Conservation (phyloP, 2,329 filamentous ascomycete species). For the Ceratocystis albifundus region DNA sequence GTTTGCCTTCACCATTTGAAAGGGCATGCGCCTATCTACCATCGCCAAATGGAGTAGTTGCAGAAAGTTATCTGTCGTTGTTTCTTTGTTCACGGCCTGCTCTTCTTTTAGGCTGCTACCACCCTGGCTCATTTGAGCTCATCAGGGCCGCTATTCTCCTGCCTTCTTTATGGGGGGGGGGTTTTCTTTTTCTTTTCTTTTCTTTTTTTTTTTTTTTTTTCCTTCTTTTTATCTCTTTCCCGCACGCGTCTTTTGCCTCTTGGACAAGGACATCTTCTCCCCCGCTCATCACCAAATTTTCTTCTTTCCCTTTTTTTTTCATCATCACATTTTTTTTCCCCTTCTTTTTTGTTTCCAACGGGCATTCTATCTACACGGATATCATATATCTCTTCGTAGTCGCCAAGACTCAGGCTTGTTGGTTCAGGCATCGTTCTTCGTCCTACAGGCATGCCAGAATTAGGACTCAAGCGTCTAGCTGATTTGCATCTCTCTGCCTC, state of each 20-base stretch:
- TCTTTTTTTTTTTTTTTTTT: neutral
- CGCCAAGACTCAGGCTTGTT: neutral
- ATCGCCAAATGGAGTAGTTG: neutral
- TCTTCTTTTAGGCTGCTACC: constrained; percentile 2
- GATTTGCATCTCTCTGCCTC: neutral
- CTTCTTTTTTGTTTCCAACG: neutral
- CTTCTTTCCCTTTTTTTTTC: neutral
- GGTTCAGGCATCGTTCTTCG: neutral
- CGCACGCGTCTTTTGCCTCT: neutral
- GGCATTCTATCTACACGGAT: neutral
- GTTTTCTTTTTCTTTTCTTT: neutral
- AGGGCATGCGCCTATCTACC: neutral
- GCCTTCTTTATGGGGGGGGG: neutral
- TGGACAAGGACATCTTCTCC: neutral
- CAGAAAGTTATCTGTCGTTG: neutral
- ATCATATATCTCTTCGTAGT: neutral
- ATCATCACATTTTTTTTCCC: too few species aligned
- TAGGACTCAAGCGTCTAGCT: neutral
- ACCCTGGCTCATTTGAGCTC: neutral
- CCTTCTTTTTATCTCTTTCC: neutral
- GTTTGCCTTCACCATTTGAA: neutral
- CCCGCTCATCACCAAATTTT: neutral
- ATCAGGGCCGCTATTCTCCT: neutral
- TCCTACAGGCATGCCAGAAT: neutral
- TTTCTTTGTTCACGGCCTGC: neutral